Conservation (phyloP, 352 stramenopile species). For the Phytophthora nicotianae region DNA sequence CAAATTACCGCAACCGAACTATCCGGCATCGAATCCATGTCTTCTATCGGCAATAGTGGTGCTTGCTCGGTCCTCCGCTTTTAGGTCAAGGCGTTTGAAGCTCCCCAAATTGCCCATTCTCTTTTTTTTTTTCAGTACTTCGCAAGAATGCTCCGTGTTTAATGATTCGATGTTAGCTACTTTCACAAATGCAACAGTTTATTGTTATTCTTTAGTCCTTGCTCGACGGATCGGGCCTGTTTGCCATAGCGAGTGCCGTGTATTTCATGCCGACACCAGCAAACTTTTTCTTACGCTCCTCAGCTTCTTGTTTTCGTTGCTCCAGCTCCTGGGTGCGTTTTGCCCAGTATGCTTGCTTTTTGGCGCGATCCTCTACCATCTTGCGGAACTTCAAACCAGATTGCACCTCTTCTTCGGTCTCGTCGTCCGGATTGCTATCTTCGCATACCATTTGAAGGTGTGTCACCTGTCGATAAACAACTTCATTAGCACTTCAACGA, state of each 20-base stretch:
- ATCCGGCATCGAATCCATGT: too few species aligned
- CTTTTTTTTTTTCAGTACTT: too few species aligned
- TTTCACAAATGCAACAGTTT: too few species aligned
- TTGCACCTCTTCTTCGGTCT: slow-evolving; percentile 40
- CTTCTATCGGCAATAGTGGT: too few species aligned
- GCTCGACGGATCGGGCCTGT: slow-evolving; percentile 37
- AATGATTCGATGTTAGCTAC: too few species aligned
- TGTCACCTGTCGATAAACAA: slow-evolving; percentile 46
- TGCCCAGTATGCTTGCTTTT: slow-evolving; percentile 82
- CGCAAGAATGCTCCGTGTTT: too few species aligned
- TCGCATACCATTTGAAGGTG: slow-evolving; percentile 80
- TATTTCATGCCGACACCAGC: slow-evolving; percentile 79
- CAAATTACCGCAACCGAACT: too few species aligned
- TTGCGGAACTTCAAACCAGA: slow-evolving; percentile 61
- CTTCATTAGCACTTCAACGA: not conserved
- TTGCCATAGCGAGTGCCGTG: slow-evolving; percentile 78
- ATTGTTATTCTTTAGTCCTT: slow-evolving; percentile 27
- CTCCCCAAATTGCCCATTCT: too few species aligned
- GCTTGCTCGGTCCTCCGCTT: too few species aligned
- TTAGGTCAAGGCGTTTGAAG: too few species aligned
- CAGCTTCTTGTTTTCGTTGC: slow-evolving; percentile 71
- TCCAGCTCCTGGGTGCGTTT: slow-evolving; percentile 81
- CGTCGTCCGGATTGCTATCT: slow-evolving; percentile 43
- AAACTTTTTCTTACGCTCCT: slow-evolving; percentile 84
- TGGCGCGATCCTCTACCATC: slow-evolving; percentile 75